These are phyloP conservation scores for Ceratonia siliqua DNA, from an alignment of 306 rosid genomes.

Conservation along the genomic window DNA sequence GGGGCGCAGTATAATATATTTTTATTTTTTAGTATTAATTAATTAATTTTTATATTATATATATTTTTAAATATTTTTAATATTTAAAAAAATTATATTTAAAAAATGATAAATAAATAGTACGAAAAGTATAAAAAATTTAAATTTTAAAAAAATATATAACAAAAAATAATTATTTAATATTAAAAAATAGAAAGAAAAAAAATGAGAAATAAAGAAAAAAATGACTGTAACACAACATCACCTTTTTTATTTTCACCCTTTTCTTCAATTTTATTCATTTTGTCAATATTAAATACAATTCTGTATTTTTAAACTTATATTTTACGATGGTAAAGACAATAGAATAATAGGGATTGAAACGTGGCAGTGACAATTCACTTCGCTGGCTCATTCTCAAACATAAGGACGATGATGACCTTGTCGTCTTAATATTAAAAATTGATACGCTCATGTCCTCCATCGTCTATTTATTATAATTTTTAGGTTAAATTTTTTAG, in stretches of 20 bases:
- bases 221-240: too few relatives aligned
- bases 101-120: too few relatives aligned
- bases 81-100: too few relatives aligned
- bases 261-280: background rate
- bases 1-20: too few relatives aligned
- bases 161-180: too few relatives aligned
- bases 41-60: slow-evolving; percentile 1
- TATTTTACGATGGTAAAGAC: background rate
- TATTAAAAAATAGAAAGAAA: too few relatives aligned
- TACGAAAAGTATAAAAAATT: too few relatives aligned
- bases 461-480: background rate
- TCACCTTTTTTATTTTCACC: too few relatives aligned
- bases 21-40: too few relatives aligned
- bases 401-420: slow-evolving; percentile 26
- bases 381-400: background rate
- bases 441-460: slow-evolving; percentile 15
- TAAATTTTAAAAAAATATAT: too few relatives aligned
- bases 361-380: slow-evolving; percentile 29
- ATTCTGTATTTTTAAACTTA: background rate
- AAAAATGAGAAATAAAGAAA: too few relatives aligned
- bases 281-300: background rate
- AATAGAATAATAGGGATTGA: background rate
- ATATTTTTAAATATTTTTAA: background rate
- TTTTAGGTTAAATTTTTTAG: too few relatives aligned
- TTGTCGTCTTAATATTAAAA: background rate